These are phyloP conservation scores for Erodium texanum DNA, from an alignment of 441 rosid genomes.

Conservation along the genomic window DNA sequence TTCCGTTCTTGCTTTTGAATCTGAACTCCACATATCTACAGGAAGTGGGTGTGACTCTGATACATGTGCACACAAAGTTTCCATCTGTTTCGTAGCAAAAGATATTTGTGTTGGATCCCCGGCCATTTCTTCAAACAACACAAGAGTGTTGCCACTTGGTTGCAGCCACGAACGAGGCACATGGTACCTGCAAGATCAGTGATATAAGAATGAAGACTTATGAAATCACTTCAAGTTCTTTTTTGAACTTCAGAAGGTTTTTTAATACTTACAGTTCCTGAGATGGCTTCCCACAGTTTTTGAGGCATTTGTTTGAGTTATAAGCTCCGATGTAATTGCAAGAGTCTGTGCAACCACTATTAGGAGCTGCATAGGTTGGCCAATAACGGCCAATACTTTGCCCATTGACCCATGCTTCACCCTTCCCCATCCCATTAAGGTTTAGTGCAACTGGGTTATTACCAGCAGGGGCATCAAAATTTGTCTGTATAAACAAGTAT, in stretches of 20 bases:
- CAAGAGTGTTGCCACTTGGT: conserved; percentile 63
- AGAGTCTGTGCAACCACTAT: conserved; percentile 48
- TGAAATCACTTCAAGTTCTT: not conserved
- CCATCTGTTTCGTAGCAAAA: conserved; percentile 41
- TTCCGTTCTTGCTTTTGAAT: conserved; percentile 30
- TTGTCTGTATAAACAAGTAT: conserved; percentile 40
- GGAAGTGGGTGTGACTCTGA: conserved; percentile 73
- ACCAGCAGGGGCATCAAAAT: conserved; percentile 62
- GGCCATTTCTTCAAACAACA: conserved; percentile 81
- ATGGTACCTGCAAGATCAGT: conserved; percentile 50
- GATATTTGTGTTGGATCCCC: conserved; percentile 77
- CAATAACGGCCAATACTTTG: conserved; percentile 94
- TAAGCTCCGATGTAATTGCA: conserved; percentile 76
- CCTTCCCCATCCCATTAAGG: conserved; percentile 84
- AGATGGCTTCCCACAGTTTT: conserved; percentile 83
- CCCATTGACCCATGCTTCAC: conserved; percentile 95
- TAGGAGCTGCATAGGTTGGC: conserved; percentile 51
- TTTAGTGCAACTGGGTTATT: conserved; percentile 67
- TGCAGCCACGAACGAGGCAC: conserved; percentile 89
- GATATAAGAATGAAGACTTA: conserved; percentile 2
- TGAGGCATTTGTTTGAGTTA: conserved; percentile 58
- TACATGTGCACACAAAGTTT: conserved; percentile 55
- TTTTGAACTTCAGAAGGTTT: not conserved
- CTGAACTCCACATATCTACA: conserved; percentile 56
- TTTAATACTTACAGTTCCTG: conserved; percentile 59